These are phyloP conservation scores for Scheffersomyces segobiensis DNA, from an alignment of 1,139 yeast species.

Conservation along the genomic window DNA sequence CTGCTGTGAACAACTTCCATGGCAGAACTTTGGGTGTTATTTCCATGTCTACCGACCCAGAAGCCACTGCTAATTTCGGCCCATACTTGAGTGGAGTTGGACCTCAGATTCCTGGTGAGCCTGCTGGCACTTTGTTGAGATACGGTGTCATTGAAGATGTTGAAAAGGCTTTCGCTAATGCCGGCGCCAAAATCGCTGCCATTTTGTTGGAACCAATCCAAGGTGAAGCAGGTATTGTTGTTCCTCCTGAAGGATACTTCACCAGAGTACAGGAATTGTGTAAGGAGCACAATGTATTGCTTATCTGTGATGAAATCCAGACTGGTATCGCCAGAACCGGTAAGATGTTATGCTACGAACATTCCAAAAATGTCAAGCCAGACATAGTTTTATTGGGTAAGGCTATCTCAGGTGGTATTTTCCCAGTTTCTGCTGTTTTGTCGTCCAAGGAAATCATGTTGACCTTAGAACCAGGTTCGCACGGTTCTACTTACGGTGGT, in stretches of 20 bases:
- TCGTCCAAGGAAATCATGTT: slow-evolving; percentile 88
- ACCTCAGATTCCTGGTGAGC: slow-evolving; percentile 70
- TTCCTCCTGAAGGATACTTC: slow-evolving; percentile 84
- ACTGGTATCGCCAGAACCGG: slow-evolving; percentile 99
- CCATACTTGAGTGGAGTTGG: slow-evolving; percentile 87
- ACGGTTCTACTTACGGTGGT: slow-evolving; percentile 98
- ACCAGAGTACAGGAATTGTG: slow-evolving; percentile 73
- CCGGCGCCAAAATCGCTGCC: slow-evolving; percentile 92
- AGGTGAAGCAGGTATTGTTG: slow-evolving; percentile 98
- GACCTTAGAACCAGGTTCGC: slow-evolving; percentile 91
- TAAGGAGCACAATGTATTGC: slow-evolving; percentile 77
- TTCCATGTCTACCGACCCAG: slow-evolving; percentile 95
- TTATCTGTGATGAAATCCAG: slow-evolving; percentile 96
- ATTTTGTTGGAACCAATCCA: slow-evolving; percentile 93
- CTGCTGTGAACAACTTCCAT: slow-evolving; percentile 90
- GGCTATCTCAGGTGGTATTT: slow-evolving; percentile 93
- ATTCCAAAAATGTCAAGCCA: slow-evolving; percentile 75
- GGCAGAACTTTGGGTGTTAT: slow-evolving; percentile 95
- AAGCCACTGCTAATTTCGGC: slow-evolving; percentile 86
- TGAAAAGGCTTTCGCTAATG: slow-evolving; percentile 75
- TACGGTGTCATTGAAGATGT: slow-evolving; percentile 85
- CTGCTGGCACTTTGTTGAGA: slow-evolving; percentile 56
- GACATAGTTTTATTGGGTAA: slow-evolving; percentile 88
- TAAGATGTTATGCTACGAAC: slow-evolving; percentile 88
- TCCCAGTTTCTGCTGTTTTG: slow-evolving; percentile 89